Conservation (phyloP, 306 rosid species). For the Vachellia pachyceras region DNA sequence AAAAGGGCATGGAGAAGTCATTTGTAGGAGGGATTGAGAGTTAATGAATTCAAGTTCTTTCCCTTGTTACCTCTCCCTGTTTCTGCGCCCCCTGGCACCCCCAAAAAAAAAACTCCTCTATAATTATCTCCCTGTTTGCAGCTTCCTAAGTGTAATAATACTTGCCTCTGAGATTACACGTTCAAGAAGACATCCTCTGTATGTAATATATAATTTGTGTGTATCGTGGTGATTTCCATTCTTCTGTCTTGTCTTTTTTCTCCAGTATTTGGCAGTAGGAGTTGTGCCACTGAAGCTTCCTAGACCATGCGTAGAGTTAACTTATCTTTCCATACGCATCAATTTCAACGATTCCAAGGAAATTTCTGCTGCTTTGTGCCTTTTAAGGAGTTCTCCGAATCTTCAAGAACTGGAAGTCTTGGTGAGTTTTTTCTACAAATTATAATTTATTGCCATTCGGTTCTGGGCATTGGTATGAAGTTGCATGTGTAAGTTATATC, state of each 20-base stretch:
- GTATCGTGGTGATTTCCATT: slow-evolving; percentile 30
- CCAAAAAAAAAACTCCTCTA: background rate
- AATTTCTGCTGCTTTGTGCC: slow-evolving; percentile 56
- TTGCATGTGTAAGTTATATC: slow-evolving; percentile 7
- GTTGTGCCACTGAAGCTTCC: slow-evolving; percentile 52
- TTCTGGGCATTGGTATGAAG: slow-evolving; percentile 11
- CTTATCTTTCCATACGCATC: slow-evolving; percentile 58
- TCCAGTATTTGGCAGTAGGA: slow-evolving; percentile 56
- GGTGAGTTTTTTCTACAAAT: slow-evolving; percentile 51
- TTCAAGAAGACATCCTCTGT: background rate
- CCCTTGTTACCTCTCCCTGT: background rate
- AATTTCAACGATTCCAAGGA: slow-evolving; percentile 59
- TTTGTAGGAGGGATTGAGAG: too few relatives aligned
- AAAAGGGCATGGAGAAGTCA: too few relatives aligned
- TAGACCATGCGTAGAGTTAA: slow-evolving; percentile 52
- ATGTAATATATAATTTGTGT: slow-evolving; percentile 2
- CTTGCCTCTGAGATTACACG: too few relatives aligned
- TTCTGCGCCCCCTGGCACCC: background rate
- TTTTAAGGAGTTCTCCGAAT: slow-evolving; percentile 63
- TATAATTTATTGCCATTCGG: slow-evolving; percentile 22
- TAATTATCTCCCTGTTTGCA: too few relatives aligned
- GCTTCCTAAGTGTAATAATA: too few relatives aligned
- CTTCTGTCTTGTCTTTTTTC: slow-evolving; percentile 32
- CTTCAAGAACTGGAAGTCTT: slow-evolving; percentile 62
- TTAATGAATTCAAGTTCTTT: background rate